Percentiles rank a stretch among this genome's conserved stretches.
Conservation (phyloP, 257 asterid species). For the Echium plantagineum region DNA sequence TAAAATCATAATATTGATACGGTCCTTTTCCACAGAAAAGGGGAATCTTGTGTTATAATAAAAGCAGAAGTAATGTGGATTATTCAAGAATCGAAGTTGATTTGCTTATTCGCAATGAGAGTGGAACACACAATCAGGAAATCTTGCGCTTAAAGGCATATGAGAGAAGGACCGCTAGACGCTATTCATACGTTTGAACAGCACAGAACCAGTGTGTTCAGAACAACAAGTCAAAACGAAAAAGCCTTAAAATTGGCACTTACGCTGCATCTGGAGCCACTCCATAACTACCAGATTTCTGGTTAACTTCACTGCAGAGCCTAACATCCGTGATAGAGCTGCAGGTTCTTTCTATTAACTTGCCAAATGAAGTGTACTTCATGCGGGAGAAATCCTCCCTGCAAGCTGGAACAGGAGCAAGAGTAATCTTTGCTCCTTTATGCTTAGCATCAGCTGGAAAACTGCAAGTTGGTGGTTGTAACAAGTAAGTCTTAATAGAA, state of each 20-base stretch:
- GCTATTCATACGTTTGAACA: too few species aligned
- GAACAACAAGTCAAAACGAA: constrained; percentile 4
- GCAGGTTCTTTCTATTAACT: constrained; percentile 86
- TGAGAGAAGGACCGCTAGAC: too few species aligned
- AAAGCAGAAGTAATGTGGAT: too few species aligned
- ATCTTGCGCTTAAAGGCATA: neutral
- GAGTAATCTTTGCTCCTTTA: constrained; percentile 24
- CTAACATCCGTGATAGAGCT: constrained; percentile 75
- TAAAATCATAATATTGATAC: too few species aligned
- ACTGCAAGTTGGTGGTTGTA: constrained; percentile 26
- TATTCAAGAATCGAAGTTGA: too few species aligned
- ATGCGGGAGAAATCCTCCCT: constrained; percentile 82
- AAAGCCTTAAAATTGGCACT: constrained; percentile 13
- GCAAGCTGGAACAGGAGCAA: constrained; percentile 79
- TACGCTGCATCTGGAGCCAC: constrained; percentile 99
- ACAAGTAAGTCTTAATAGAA: constrained; percentile 5
- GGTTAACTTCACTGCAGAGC: constrained; percentile 77
- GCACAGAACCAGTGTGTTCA: neutral
- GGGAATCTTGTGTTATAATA: too few species aligned
- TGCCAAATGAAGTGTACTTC: constrained; percentile 80
- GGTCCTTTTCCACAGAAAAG: too few species aligned
- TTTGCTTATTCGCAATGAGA: neutral
- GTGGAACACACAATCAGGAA: neutral
- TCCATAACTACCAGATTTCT: constrained; percentile 62
- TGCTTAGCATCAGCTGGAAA: constrained; percentile 31